Evolutionary conservation across 495 filamentous ascomycete species (phyloP), one percentile per base, ranked within the genome.

Genomic region (Penicillium goetzii): DNA sequence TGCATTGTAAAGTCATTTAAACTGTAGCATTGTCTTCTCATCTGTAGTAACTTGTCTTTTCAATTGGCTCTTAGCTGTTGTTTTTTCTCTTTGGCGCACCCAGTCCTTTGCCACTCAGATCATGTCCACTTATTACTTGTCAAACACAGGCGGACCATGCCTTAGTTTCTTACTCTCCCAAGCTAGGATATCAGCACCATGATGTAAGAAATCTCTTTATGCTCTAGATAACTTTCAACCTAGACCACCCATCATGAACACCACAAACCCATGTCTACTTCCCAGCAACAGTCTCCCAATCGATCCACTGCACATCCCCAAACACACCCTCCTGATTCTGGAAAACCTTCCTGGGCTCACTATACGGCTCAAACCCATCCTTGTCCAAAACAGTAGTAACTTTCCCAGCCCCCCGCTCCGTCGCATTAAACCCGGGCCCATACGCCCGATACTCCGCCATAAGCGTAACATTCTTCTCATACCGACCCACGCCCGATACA

Each of bases 301-400:
- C 84, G 75, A 86, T 83, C 85, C 85, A 88, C 33, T 58, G 67
- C 2, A 78, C 74, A 71, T 87, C 79, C 17, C 81, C 81, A 63
- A 77, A 77, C 56, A 60, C 68, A 1, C 82, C 83, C 54, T 81
- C 73, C 14, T 75, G 74, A 41, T 74, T 73, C 72, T 80, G 74
- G 65, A 88, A 88, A 28, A 88, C 84, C 65, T 82, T 79, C 28
- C 65, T 69, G 10, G 83, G 83, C n/a, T 68, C 74, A 56, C 69
- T 69, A 68, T 83, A 88, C 38, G 68, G 63, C 52, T 63, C 73
- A 45, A 74, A 85, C 57, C 76, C 63, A 58, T 68, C 61, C 26
- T 64, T 60, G 2, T 66, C 72, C 64, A 88, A 64, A 40, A 83
- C 69, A 9, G 74, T 77, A 10, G 78, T 80, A 47, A 83, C 74